Base-by-base conservation (phyloP, 2,329 filamentous ascomycete genomes). In the Colletotrichum sp. region DNA sequence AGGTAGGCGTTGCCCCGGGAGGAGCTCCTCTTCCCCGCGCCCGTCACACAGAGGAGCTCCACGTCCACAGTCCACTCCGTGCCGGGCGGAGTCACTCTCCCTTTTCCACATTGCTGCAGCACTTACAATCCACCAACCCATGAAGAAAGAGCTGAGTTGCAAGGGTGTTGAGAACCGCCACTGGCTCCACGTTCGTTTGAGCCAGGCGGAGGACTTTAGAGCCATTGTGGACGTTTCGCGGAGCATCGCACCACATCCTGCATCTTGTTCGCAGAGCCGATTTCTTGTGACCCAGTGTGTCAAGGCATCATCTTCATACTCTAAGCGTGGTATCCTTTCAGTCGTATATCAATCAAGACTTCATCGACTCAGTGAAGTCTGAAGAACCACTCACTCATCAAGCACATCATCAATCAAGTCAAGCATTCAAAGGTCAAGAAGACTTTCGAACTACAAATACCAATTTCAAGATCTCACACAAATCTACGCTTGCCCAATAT, bases 201-300 rank as follows among this genome's bases (percentile, higher is more conserved):
- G 63, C 63, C 44, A 49, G 44, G 67, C 26, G 18, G 36, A 49
- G 34, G 24, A 68, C 52, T 10, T 44, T 49, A 24, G 24, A 16
- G 63, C 32, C 49, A 18, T 34, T 69, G 70, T 72, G 70, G 70
- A 72, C 69, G 57, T 59, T 32, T 57, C 52, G 70, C 63, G 70
- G 70, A 72, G 70, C 63, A 72, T 60, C 70, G 26, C 60, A 18
- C 52, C 63, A 52, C 52, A 16, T 32, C 34, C 21, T 34, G 28
- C 49, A 49, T 34, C 30, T 26, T 34, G 5, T 4, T 72, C 12
- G 13, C 16, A 59, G 39, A 18, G n/a, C 13, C 28, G 13, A 26
- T 15, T 24, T 13, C 30, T 15, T 6, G 34, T 8, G 55, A 59
- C 21, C 21, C 1, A 15, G 3, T 16, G n/a, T 62, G 63, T 15